These are phyloP conservation scores for Drechslerella dactyloides DNA, from an alignment of 2,329 filamentous ascomycete genomes.

Conservation along the genomic window DNA sequence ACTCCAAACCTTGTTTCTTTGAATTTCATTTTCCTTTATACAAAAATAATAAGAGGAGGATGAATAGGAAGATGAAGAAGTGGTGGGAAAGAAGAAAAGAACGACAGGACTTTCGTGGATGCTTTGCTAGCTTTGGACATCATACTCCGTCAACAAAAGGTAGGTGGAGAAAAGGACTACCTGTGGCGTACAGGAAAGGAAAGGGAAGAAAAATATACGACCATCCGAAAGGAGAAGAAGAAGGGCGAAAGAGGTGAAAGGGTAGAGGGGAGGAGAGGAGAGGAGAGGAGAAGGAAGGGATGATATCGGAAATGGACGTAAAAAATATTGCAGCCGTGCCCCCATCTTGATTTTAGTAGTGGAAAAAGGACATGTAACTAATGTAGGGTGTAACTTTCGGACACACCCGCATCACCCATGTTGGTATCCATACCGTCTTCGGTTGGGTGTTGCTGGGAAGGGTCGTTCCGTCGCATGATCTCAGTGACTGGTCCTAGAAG, in stretches of 20 bases:
- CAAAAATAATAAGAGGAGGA: conserved; percentile 26
- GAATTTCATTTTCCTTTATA: conserved; percentile 45
- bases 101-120: conserved; percentile 29
- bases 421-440: conserved; percentile 66
- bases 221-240: conserved; percentile 33
- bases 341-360: no score
- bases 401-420: conserved; percentile 64
- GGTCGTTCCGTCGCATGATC: conserved; percentile 82
- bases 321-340: no score
- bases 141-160: conserved; percentile 33
- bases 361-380: conserved; percentile 22
- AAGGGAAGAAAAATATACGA: background rate
- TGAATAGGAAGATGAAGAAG: no score
- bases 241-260: conserved; percentile 16
- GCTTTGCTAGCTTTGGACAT: conserved; percentile 32
- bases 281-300: no score
- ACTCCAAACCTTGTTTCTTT: conserved; percentile 26
- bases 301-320: no score
- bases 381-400: conserved; percentile 57
- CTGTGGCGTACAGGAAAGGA: conserved; percentile 19
- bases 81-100: no score
- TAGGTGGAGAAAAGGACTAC: conserved; percentile 16
- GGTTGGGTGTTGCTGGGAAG: conserved; percentile 57
- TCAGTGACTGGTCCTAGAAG: conserved; percentile 90
- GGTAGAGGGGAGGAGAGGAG: no score